Conservation (phyloP, 352 stramenopile species). For the Pythium dissimile region DNA sequence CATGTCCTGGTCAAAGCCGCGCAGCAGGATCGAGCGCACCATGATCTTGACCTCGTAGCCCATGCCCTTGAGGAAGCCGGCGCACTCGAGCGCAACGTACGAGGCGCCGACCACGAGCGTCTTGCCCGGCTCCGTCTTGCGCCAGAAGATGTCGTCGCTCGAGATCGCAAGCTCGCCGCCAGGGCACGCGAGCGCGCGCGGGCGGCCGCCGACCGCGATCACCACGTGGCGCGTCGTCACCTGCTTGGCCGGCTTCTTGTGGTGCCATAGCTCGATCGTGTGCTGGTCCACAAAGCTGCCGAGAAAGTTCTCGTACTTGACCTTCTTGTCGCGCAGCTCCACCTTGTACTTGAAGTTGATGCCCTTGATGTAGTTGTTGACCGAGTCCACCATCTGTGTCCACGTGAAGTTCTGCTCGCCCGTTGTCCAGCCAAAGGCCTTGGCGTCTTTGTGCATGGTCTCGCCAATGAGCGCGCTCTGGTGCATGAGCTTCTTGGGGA, state of each 20-base stretch:
- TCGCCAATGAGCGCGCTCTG: conserved; percentile 92
- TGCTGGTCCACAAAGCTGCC: conserved; percentile 93
- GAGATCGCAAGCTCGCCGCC: conserved; percentile 94
- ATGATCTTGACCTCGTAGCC: conserved; percentile 96
- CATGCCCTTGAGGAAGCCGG: conserved; percentile 95
- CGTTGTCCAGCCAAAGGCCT: conserved; percentile 85
- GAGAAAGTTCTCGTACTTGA: conserved; percentile 93
- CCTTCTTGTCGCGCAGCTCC: conserved; percentile 92
- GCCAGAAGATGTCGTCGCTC: conserved; percentile 86
- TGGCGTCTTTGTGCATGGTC: conserved; percentile 78
- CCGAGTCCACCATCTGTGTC: conserved; percentile 88
- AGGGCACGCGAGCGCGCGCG: conserved; percentile 80
- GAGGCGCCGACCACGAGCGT: conserved; percentile 96
- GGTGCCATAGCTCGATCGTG: conserved; percentile 91
- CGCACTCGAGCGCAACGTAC: conserved; percentile 98
- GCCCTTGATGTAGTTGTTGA: conserved; percentile 97
- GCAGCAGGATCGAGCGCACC: conserved; percentile 95
- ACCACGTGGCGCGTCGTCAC: conserved; percentile 93
- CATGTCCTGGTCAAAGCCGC: conserved; percentile 98
- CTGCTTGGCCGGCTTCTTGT: conserved; percentile 80
- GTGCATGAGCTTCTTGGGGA: conserved; percentile 99
- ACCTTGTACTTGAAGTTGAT: conserved; percentile 99
- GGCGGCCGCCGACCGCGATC: conserved; percentile 94
- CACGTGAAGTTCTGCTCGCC: conserved; percentile 79
- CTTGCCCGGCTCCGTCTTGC: conserved; percentile 89